Evolutionary conservation across 2,329 filamentous ascomycete species (phyloP).

Genomic region (Orbilia brochopaga): DNA sequence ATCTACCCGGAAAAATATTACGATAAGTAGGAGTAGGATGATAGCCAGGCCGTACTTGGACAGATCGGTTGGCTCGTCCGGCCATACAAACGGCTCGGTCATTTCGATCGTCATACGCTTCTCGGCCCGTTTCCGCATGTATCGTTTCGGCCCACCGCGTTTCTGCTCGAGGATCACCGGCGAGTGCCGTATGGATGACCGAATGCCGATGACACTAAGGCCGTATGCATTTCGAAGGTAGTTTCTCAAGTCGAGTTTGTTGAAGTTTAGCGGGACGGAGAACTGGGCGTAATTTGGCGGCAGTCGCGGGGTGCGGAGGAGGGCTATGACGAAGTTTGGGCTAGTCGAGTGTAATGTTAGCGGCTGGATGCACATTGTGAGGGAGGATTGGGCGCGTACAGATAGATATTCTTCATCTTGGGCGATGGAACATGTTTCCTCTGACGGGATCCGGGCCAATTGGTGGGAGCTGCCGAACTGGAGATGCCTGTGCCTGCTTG

Average conservation of each 20-base stretch:
- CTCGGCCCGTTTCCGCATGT: slow-evolving; percentile 72
- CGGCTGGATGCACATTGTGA: neutral
- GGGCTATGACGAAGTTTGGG: slow-evolving; percentile 78
- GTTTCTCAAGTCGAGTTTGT: slow-evolving; percentile 94
- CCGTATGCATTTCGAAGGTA: slow-evolving; percentile 88
- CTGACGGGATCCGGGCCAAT: slow-evolving; percentile 27
- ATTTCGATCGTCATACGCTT: slow-evolving; percentile 98
- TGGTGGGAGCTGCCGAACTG: neutral
- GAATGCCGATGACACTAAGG: slow-evolving; percentile 73
- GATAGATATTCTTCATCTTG: slow-evolving; percentile 61
- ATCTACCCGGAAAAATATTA: slow-evolving; percentile 10
- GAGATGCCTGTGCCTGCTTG: slow-evolving; percentile 3
- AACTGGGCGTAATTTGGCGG: slow-evolving; percentile 86
- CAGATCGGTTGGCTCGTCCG: slow-evolving; percentile 69
- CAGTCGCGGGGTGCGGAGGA: slow-evolving; percentile 74
- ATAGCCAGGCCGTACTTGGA: slow-evolving; percentile 59
- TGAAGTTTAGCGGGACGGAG: slow-evolving; percentile 86
- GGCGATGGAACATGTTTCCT: slow-evolving; percentile 33
- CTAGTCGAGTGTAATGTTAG: slow-evolving; percentile 60
- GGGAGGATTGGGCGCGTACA: slow-evolving; percentile 57
- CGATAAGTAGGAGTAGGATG: slow-evolving; percentile 25
- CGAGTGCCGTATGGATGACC: slow-evolving; percentile 78
- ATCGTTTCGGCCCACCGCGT: slow-evolving; percentile 61
- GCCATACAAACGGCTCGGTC: slow-evolving; percentile 85
- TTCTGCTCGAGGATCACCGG: slow-evolving; percentile 62